phyloP scores from a whole-genome alignment of 2,329 filamentous ascomycete species.

The Pestalotiopsis sp. region DNA sequence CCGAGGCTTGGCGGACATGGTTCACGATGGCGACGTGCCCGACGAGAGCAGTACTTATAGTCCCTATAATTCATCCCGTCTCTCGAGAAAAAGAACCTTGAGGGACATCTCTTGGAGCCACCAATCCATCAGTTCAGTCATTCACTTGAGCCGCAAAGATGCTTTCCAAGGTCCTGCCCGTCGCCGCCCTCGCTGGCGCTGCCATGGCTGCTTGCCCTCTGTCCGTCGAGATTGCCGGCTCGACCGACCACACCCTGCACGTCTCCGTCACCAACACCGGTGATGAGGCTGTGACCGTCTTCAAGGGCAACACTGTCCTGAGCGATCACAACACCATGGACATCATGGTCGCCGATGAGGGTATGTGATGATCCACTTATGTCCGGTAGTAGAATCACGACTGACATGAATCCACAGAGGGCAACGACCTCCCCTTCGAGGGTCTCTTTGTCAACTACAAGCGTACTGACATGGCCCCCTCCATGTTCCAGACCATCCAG shows the following conservation, averaged over 20 bases:
- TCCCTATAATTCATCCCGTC: slow-evolving; percentile 1
- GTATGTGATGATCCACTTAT: not conserved
- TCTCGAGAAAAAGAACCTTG: not conserved
- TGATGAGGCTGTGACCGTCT: slow-evolving; percentile 12
- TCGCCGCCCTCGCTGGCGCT: slow-evolving; percentile 10
- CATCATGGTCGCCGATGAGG: slow-evolving; percentile 3
- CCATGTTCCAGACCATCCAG: slow-evolving; percentile 13
- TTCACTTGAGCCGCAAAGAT: slow-evolving; percentile 1
- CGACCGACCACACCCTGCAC: not conserved
- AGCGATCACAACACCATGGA: slow-evolving; percentile 12
- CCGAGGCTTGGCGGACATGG: not conserved
- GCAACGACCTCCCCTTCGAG: slow-evolving; percentile 11
- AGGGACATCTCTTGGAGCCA: slow-evolving; percentile 2
- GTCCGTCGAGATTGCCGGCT: slow-evolving; percentile 9
- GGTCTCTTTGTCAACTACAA: slow-evolving; percentile 14
- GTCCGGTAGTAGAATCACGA: not conserved
- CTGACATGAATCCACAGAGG: not conserved
- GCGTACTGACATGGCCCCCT: slow-evolving; percentile 1
- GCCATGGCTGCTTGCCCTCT: slow-evolving; percentile 13
- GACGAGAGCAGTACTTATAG: slow-evolving; percentile 8
- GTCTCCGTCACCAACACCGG: slow-evolving; percentile 13
- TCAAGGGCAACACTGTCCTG: slow-evolving; percentile 15
- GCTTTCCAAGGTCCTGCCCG: slow-evolving; percentile 9
- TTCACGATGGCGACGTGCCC: not conserved
- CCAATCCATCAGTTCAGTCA: not conserved